These are phyloP conservation scores for Rhodotorula toruloides DNA, from an alignment of 768 basidiomycete genomes.

Conservation along the genomic window DNA sequence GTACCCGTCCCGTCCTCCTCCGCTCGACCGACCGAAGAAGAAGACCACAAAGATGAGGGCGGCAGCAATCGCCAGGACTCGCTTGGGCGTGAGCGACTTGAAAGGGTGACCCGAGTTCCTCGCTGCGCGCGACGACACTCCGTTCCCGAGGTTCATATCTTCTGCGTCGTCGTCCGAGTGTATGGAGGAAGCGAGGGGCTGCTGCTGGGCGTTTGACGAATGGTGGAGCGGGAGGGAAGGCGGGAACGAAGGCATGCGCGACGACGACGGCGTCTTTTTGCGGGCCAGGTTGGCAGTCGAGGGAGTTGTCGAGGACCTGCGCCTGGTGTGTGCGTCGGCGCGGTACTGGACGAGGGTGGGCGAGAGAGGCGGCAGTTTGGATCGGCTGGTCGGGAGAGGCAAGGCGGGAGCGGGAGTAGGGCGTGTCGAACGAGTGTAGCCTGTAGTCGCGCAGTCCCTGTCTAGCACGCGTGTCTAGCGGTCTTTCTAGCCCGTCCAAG, in stretches of 20 bases:
- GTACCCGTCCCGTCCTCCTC: slow-evolving; percentile 5
- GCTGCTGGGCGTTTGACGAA: neutral
- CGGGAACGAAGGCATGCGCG: slow-evolving; percentile 2
- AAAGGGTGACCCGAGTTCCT: slow-evolving; percentile 7
- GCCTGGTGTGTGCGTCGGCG: neutral
- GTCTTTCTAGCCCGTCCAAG: no score
- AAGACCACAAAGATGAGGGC: slow-evolving; percentile 33
- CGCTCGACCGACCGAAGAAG: slow-evolving; percentile 31
- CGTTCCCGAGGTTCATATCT: slow-evolving; percentile 28
- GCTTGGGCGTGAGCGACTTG: slow-evolving; percentile 27
- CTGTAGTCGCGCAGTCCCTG: no score
- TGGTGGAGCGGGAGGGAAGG: neutral
- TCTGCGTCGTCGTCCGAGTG: slow-evolving; percentile 13
- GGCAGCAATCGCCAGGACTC: slow-evolving; percentile 33
- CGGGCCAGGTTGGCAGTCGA: neutral
- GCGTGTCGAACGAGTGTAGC: no score
- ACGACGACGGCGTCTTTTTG: neutral
- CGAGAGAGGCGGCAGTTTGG: no score
- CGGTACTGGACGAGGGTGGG: no score
- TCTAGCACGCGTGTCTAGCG: no score
- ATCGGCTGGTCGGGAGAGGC: no score
- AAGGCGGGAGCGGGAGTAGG: no score
- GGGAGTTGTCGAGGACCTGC: no score
- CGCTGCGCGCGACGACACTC: neutral
- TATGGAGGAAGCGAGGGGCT: neutral